Base-by-base conservation (phyloP, 2,329 filamentous ascomycete genomes). In the Aspergillus pseudonomiae region DNA sequence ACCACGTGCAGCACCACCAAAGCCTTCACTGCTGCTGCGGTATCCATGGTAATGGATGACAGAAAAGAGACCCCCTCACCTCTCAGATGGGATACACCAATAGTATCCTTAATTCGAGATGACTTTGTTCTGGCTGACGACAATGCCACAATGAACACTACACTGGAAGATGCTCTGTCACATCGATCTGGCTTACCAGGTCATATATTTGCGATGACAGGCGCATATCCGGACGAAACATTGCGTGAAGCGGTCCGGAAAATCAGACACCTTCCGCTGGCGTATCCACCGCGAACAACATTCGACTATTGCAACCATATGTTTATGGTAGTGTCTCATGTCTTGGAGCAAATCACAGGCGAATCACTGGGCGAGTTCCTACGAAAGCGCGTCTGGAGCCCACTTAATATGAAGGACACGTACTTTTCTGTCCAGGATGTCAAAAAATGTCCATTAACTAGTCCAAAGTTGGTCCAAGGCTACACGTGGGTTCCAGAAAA, bases 81-180 rank as follows among this genome's bases (percentile, higher is more conserved):
- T 4, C 61, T 81, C 43, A 63, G 63, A 24, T 81, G 79, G 77
- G 65, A 71, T 0, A 80, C 78, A 0, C 73, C 74, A 2, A 67
- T 82, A 6, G 70, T 71, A 14, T 67, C 72, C 12, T 54, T 81
- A 19, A 74, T 81, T 34, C 73, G 71, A 12, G 72, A 75, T 14
- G 75, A 76, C 39, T 77, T 78, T 56, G 70, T 74, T 21, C 65
- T 78, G 0, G 60, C 67, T 7, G 67, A 74, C 14, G 66, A 70
- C 16, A 66, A 73, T 48, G 69, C 69, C 9, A 76, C 75, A 11
- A 57, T 59, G 21, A 65, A 72, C 53, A 70, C 68, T 3, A 77
- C 75, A 1, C 59, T 77, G 30, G 75, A 78, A 66, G 75, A 78
- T 55, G 71, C 73, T 19, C 67, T 77, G 2, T 77, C 75, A 1